Evolutionary conservation across 306 rosid species (phyloP), one percentile per base, ranked within the genome.

Genomic region (Abrus precatorius): DNA sequence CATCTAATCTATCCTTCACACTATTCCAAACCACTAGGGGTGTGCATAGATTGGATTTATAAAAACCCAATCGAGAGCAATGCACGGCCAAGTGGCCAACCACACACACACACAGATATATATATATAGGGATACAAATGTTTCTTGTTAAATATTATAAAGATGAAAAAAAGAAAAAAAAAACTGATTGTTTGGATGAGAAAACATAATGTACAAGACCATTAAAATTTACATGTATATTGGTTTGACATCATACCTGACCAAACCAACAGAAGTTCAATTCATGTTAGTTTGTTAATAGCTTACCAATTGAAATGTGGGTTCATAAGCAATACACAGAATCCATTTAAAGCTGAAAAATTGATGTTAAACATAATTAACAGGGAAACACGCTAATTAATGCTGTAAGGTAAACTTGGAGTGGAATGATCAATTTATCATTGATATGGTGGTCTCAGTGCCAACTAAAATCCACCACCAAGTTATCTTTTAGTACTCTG

Each of bases 401-500:
- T 20, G 77, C 79, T 48, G 81, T n/a, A 78, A 54, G 65, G 75
- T 47, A 66, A 45, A 72, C 69, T 49, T 40, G 49, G 36, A 43
- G 32, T 53, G 50, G 43, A 30, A 80, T 7, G 66, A 77, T 82
- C 77, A 72, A 80, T 71, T 80, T 29, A 66, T 75, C 75, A 53
- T 34, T n/a, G 72, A 43, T 75, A 56, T 52, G 62, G 49, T 45
- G 72, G 69, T 86, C 78, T 78, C 69, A 43, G 29, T 29, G 43
- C 43, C 49, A 67, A 69, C 68, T 47, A 61, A 61, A 43, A 5
- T 56, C 73, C 80, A 50, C 69, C 69, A 73, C 74, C 62, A 69
- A 63, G 61, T 85, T 82, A 72, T 87, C 86, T 76, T 79, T 81
- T 20, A 0, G 28, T 69, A 54, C 69, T 79, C 80, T 84, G 53